These are phyloP conservation scores for Tuctoria greenei DNA, from an alignment of 176 grass and related monocot genomes.

Conservation along the genomic window DNA sequence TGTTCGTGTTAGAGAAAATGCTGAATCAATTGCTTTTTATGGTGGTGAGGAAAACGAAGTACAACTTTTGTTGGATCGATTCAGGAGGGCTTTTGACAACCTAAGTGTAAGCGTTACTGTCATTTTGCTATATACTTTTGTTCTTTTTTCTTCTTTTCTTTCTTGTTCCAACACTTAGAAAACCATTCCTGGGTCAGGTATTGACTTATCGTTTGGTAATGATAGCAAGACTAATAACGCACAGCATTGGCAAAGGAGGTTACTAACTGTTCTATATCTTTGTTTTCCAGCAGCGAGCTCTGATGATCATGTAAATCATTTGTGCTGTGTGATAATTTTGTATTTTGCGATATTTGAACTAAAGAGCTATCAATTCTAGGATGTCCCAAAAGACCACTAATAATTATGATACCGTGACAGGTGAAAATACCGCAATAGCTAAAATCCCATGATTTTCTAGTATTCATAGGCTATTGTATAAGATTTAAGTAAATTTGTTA, in stretches of 20 bases:
- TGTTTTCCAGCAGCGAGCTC: not conserved
- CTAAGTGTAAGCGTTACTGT: constrained; percentile 63
- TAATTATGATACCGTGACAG: not conserved
- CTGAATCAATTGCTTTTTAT: constrained; percentile 97
- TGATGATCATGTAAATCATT: not conserved
- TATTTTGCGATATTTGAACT: not conserved
- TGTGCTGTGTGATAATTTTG: not conserved
- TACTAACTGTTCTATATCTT: constrained; percentile 3
- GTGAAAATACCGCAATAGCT: constrained; percentile 1
- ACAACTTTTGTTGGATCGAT: constrained; percentile 87
- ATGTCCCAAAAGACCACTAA: not conserved
- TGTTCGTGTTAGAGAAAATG: constrained; percentile 97
- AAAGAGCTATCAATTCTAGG: not conserved
- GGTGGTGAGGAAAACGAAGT: constrained; percentile 92
- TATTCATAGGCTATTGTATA: not conserved
- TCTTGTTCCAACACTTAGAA: constrained; percentile 1
- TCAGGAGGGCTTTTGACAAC: constrained; percentile 88
- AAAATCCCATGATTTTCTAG: not conserved
- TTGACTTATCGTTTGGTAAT: not conserved
- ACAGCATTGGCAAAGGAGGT: not conserved
- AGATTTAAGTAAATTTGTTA: not conserved
- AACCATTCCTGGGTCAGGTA: not conserved
- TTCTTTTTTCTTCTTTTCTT: constrained; percentile 19
- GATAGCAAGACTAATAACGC: not conserved
- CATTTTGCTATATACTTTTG: not conserved